Conservation (phyloP, 352 stramenopile species). For the Globisporangium abappressorium region DNA sequence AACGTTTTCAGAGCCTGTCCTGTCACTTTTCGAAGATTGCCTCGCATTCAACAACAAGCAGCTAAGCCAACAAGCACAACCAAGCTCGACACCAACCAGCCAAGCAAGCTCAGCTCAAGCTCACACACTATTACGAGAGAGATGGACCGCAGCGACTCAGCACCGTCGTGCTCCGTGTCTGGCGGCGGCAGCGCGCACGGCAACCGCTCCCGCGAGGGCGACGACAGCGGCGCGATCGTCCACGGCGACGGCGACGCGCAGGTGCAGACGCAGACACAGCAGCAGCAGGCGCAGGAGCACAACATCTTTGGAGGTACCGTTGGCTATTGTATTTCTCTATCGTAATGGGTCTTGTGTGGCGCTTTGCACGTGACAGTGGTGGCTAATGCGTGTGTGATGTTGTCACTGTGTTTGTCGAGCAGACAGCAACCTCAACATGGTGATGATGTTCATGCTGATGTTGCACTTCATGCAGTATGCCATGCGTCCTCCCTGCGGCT, state of each 20-base stretch:
- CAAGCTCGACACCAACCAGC: neutral
- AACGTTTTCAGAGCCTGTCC: neutral
- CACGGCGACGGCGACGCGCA: slow-evolving; percentile 17
- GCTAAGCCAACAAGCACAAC: neutral
- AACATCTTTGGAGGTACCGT: slow-evolving; percentile 80
- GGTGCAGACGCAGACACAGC: slow-evolving; percentile 23
- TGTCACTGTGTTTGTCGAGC: too few relatives aligned
- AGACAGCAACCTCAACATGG: slow-evolving; percentile 83
- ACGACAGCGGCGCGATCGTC: slow-evolving; percentile 2
- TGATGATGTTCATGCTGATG: slow-evolving; percentile 84
- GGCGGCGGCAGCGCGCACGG: slow-evolving; percentile 15
- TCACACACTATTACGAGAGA: slow-evolving; percentile 8
- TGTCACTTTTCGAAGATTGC: neutral
- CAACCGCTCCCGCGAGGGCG: slow-evolving; percentile 8
- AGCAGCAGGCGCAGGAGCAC: slow-evolving; percentile 40
- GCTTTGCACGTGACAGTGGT: neutral
- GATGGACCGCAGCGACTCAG: slow-evolving; percentile 13
- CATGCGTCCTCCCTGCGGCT: slow-evolving; percentile 81
- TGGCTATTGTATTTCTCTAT: neutral
- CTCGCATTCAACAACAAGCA: neutral
- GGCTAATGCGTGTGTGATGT: neutral
- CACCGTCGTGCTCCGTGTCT: slow-evolving; percentile 36
- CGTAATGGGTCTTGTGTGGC: neutral
- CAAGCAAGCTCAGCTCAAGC: neutral
- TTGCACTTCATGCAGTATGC: slow-evolving; percentile 88